Evolutionary conservation across 192 early-diverging fungal species (phyloP).

Genomic region (Backusella sp.): DNA sequence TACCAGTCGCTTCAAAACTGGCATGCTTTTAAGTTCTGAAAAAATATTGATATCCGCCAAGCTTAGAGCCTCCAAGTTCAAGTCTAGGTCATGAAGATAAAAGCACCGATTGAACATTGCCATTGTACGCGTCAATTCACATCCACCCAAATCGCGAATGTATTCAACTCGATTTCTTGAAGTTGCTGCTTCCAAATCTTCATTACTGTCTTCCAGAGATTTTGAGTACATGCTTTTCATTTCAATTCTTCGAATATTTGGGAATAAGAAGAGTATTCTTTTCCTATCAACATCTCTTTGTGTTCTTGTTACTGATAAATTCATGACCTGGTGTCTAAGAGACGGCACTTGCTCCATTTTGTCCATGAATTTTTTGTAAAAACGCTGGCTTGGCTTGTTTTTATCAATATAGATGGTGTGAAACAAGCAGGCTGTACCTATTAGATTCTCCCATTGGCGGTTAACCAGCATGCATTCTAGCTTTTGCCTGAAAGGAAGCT

Average conservation of each 20-base stretch:
- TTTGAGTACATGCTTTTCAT: not conserved
- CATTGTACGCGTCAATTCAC: not conserved
- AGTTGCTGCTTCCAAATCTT: not conserved
- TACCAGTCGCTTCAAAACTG: not conserved
- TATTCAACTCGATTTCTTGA: not conserved
- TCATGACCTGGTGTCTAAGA: not conserved
- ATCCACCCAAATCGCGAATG: not conserved
- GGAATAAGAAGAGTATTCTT: not conserved
- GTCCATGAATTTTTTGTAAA: not conserved
- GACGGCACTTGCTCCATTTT: not conserved
- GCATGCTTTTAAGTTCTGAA: not conserved
- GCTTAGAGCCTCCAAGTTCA: not conserved
- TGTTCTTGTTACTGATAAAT: not conserved
- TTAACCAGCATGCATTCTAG: not conserved
- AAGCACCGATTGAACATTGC: not conserved
- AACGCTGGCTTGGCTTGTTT: not conserved
- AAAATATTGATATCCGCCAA: not conserved
- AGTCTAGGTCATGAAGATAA: not conserved
- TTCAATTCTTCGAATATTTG: not conserved
- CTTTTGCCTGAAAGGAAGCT: not conserved
- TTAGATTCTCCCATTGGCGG: not conserved
- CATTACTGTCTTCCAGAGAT: not conserved
- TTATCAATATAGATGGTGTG: not conserved
- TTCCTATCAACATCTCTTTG: not conserved
- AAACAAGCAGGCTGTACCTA: not conserved